Evolutionary conservation across 192 early-diverging fungal species (phyloP), one percentile per base, ranked within the genome.

Genomic region (Coemansia guatemalensis): DNA sequence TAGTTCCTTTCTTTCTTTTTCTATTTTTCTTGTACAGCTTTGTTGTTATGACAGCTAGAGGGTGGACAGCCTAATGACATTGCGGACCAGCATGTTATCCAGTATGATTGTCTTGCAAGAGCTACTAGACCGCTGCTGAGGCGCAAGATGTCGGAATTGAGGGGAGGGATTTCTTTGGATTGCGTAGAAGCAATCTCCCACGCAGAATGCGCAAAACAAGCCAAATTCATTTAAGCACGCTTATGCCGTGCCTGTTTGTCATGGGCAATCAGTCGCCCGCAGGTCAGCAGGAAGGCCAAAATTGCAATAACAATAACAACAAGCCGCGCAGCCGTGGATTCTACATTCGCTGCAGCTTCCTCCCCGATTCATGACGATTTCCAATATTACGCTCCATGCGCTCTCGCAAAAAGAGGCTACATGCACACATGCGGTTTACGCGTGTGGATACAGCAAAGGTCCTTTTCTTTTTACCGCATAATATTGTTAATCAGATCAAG

Each of bases 1-100:
- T 52, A 52, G 26, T 54, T 58, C 25, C 35, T 22, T 33, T 41
- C 26, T 58, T 21, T 58, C 18, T 29, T 39, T 58, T 58, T 57
- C 24, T 44, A 22, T 30, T 12, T 32, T 21, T 25, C 55, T 35
- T 58, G 56, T 58, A 58, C 56, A 58, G 56, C 56, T 22, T 22
- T 24, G 33, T 25, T 44, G 32, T 44, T 24, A 44, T 44, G 39
- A 44, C 39, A 44, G 39, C 39, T 17, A 44, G 39, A 44, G 12
- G 33, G 39, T 8, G 12, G 14, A 12, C 39, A 11, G 8, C 39
- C 39, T 44, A 44, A 44, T 44, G 39, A 17, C 14, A 17, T 44
- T 44, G 39, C 39, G 17, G 17, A 44, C 4, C 39, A 35, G 33
- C 3, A 17, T 12, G 17, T 17, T 44, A 9, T 44, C 39, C 14